These are phyloP conservation scores for Ammopiptanthus mongolicus DNA, from an alignment of 306 rosid species.

Conservation along the genomic window DNA sequence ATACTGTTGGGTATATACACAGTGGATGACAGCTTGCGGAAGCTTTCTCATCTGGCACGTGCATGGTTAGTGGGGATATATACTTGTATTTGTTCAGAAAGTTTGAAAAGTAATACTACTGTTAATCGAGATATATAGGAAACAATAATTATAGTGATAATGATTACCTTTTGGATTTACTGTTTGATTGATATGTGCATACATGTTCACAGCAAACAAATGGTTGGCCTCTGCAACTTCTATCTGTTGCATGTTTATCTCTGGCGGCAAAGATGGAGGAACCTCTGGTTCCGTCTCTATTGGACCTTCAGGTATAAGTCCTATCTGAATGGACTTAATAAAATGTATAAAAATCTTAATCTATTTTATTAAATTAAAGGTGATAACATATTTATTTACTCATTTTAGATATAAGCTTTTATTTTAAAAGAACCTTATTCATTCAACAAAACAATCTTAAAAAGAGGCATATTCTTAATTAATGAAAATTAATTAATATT, in stretches of 20 bases:
- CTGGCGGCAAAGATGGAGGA: constrained; percentile 98
- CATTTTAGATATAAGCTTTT: too few species aligned
- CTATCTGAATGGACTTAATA: constrained; percentile 8
- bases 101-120: too few species aligned
- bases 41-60: constrained; percentile 25
- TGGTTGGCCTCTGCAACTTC: constrained; percentile 82
- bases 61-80: constrained; percentile 20
- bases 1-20: neutral
- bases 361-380: too few species aligned
- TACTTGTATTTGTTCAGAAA: too few species aligned
- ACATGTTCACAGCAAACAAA: constrained; percentile 45
- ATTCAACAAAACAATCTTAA: neutral
- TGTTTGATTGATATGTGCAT: neutral
- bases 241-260: constrained; percentile 85
- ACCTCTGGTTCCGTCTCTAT: constrained; percentile 75
- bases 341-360: too few species aligned
- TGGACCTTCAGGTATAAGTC: constrained; percentile 71
- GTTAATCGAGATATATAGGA: neutral
- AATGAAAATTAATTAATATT: neutral
- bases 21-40: neutral
- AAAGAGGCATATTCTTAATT: neutral
- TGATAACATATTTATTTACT: too few species aligned
- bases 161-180: neutral
- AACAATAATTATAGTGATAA: neutral
- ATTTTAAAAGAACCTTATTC: too few species aligned